These are phyloP conservation scores for Mycena sp. DNA, from an alignment of 1,284 basidiomycete species.

Conservation along the genomic window DNA sequence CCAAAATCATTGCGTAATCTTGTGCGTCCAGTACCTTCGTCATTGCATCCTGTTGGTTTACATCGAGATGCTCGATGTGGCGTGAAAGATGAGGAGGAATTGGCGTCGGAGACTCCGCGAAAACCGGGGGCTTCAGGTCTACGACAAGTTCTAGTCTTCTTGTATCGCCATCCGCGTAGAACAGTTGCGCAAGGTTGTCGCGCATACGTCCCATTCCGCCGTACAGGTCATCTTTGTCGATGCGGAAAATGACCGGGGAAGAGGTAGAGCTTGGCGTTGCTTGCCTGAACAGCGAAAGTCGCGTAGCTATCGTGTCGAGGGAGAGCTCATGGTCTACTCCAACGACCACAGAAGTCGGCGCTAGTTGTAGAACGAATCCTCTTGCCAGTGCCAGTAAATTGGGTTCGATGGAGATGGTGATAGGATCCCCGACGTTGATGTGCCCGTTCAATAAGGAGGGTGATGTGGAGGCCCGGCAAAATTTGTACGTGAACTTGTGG, in stretches of 20 bases:
- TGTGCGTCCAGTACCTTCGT: slow-evolving; percentile 78
- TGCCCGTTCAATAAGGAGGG: slow-evolving; percentile 80
- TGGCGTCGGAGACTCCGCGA: slow-evolving; percentile 48
- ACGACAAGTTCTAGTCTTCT: slow-evolving; percentile 73
- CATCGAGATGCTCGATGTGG: slow-evolving; percentile 64
- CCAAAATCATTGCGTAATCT: slow-evolving; percentile 93
- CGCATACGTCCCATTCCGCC: slow-evolving; percentile 89
- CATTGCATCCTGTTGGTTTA: slow-evolving; percentile 81
- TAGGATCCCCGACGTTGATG: slow-evolving; percentile 82
- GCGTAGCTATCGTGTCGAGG: slow-evolving; percentile 57
- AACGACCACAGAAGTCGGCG: slow-evolving; percentile 71
- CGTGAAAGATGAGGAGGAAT: slow-evolving; percentile 28
- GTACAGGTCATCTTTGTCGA: slow-evolving; percentile 94
- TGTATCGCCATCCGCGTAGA: slow-evolving; percentile 78
- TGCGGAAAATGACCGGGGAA: slow-evolving; percentile 67
- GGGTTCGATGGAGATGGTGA: slow-evolving; percentile 88
- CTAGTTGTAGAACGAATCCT: slow-evolving; percentile 85
- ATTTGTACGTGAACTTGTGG: slow-evolving; percentile 66
- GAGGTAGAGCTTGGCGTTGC: slow-evolving; percentile 29
- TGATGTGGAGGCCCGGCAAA: slow-evolving; percentile 21
- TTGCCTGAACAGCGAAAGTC: slow-evolving; percentile 38
- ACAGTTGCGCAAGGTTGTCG: slow-evolving; percentile 90
- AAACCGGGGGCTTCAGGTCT: slow-evolving; percentile 79
- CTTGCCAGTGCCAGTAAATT: slow-evolving; percentile 84
- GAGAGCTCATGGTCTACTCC: slow-evolving; percentile 87